Conservation (phyloP, 2,329 filamentous ascomycete species). For the Talaromyces sp. region DNA sequence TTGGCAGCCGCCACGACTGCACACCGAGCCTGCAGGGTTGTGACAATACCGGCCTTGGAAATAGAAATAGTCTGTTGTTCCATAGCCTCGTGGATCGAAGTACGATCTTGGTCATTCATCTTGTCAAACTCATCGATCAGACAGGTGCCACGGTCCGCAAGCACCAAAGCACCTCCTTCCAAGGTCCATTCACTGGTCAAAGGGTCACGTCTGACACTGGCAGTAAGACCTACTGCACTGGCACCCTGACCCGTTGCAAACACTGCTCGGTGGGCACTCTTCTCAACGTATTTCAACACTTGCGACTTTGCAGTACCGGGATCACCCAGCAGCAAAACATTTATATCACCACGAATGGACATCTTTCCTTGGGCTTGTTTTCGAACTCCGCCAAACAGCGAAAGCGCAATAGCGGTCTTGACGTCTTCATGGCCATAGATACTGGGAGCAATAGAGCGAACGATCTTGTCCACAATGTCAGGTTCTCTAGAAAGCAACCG, state of each 20-base stretch:
- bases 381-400: conserved; percentile 88
- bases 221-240: conserved; percentile 94
- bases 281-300: conserved; percentile 94
- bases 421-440: conserved; percentile 97
- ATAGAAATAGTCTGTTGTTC: conserved; percentile 99
- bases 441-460: conserved; percentile 89
- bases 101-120: conserved; percentile 99
- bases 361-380: conserved; percentile 87
- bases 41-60: conserved; percentile 97
- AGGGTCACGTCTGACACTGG: conserved; percentile 90
- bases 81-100: conserved; percentile 99
- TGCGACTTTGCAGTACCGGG: conserved; percentile 98
- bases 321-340: conserved; percentile 91
- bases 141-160: conserved; percentile 91
- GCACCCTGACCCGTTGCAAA: conserved; percentile 98
- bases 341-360: conserved; percentile 93
- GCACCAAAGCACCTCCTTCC: conserved; percentile 89
- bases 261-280: conserved; percentile 92
- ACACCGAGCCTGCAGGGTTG: conserved; percentile 90
- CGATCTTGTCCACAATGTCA: conserved; percentile 85
- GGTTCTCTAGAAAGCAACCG: conserved; percentile 82
- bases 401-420: conserved; percentile 93
- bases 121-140: conserved; percentile 99
- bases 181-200: conserved; percentile 96
- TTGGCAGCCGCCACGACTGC: conserved; percentile 96